A percentile compares a stretch with the other conserved stretches of the same genome.
Conservation (phyloP, 2,329 filamentous ascomycete genomes). For the Fusarium piperis region DNA sequence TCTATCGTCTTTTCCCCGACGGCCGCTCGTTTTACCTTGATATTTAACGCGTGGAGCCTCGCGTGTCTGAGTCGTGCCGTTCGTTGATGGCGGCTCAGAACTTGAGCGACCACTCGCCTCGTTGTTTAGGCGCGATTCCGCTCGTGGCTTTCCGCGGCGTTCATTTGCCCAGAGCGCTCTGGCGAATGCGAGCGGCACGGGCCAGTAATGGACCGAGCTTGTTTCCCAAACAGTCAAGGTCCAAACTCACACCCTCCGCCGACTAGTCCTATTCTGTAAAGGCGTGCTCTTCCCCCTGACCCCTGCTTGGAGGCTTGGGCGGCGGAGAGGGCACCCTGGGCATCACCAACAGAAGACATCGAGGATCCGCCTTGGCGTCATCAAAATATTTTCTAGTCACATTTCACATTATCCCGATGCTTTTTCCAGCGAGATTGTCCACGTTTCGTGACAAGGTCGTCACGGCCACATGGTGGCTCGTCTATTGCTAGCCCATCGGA, state of each 20-base stretch:
- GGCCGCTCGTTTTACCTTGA: slow-evolving; percentile 21
- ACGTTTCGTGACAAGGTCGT: slow-evolving; percentile 8
- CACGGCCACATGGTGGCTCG: slow-evolving; percentile 19
- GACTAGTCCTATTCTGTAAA: slow-evolving; percentile 29
- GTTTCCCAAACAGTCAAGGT: slow-evolving; percentile 7
- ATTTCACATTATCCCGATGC: slow-evolving; percentile 15
- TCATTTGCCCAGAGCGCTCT: slow-evolving; percentile 26
- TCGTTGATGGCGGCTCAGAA: slow-evolving; percentile 17
- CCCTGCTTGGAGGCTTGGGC: slow-evolving; percentile 33
- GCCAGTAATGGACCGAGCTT: background rate
- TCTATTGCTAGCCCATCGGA: background rate
- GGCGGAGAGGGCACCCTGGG: slow-evolving; percentile 36
- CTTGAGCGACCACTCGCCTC: slow-evolving; percentile 15
- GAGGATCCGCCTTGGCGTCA: slow-evolving; percentile 36
- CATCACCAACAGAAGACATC: slow-evolving; percentile 18
- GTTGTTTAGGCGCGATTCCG: slow-evolving; percentile 33
- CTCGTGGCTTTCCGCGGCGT: slow-evolving; percentile 23
- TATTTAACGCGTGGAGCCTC: slow-evolving; percentile 6
- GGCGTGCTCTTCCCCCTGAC: slow-evolving; percentile 25
- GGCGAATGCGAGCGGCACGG: slow-evolving; percentile 22
- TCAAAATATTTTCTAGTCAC: slow-evolving; percentile 30
- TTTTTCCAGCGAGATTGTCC: slow-evolving; percentile 12
- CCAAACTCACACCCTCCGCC: background rate
- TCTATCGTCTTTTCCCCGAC: slow-evolving; percentile 8
- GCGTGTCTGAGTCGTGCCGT: slow-evolving; percentile 27